These are phyloP conservation scores for Ambrosiella beaveri DNA, from an alignment of 2,329 filamentous ascomycete genomes.

Conservation along the genomic window DNA sequence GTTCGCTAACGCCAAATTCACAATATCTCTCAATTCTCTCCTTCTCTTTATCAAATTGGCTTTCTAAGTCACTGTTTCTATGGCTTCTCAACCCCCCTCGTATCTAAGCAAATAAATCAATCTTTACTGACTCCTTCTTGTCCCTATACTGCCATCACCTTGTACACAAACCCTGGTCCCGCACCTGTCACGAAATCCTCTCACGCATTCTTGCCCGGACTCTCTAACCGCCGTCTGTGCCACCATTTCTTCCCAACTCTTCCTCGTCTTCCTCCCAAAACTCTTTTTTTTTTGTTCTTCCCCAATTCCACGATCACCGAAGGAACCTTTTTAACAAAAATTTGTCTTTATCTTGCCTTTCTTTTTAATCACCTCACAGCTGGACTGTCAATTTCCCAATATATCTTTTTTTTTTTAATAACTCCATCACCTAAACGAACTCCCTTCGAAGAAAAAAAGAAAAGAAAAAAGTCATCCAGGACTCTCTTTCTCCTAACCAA, in stretches of 20 bases:
- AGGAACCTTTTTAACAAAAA: neutral
- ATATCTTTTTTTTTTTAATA: neutral
- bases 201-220: conserved; percentile 1
- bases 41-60: too few relatives aligned
- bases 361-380: neutral
- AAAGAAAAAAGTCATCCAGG: neutral
- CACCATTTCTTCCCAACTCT: neutral
- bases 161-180: neutral
- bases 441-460: neutral
- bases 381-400: conserved; percentile 3
- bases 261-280: neutral
- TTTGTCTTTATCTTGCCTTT: neutral
- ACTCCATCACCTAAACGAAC: neutral
- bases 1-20: neutral
- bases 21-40: too few relatives aligned
- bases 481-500: neutral
- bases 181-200: neutral
- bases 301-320: neutral
- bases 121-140: too few relatives aligned
- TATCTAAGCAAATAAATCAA: too few relatives aligned
- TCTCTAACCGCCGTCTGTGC: conserved; percentile 2
- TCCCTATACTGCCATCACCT: too few relatives aligned
- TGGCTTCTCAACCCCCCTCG: too few relatives aligned
- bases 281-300: neutral
- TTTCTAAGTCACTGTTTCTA: too few relatives aligned